phyloP scores from a whole-genome alignment of 768 basidiomycete species.

The Rhodotorula paludigena region DNA sequence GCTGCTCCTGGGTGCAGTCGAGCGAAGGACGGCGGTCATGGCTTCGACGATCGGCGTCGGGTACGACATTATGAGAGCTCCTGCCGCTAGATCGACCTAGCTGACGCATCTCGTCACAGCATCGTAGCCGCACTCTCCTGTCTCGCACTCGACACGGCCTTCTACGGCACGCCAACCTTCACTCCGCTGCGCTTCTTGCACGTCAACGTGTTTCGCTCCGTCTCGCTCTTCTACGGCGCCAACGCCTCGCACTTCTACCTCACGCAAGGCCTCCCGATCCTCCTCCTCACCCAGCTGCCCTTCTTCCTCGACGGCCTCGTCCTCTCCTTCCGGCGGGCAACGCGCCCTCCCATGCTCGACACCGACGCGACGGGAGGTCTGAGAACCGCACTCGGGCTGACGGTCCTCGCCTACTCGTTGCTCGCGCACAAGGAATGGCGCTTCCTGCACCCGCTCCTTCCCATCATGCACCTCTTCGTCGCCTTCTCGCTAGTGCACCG shows the following conservation, averaged over 20 bases:
- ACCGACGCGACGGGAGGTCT: background rate
- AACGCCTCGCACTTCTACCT: constrained; percentile 86
- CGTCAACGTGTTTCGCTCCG: constrained; percentile 68
- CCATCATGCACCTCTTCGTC: constrained; percentile 73
- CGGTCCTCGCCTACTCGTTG: constrained; percentile 53
- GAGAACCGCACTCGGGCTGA: background rate
- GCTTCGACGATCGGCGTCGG: background rate
- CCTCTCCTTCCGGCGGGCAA: too few species aligned
- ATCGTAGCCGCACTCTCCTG: background rate
- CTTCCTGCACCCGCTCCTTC: constrained; percentile 86
- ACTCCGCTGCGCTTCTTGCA: constrained; percentile 76
- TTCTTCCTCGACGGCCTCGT: constrained; percentile 61
- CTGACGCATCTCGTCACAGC: background rate
- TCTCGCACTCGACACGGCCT: constrained; percentile 62
- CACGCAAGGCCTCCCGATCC: constrained; percentile 74
- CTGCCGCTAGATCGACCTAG: too few species aligned
- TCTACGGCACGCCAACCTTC: constrained; percentile 61
- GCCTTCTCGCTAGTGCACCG: constrained; percentile 57
- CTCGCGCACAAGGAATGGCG: constrained; percentile 96
- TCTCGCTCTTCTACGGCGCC: constrained; percentile 88
- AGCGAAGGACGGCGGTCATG: background rate
- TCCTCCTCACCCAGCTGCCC: constrained; percentile 68
- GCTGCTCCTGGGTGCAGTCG: background rate
- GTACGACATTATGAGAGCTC: constrained; percentile 11
- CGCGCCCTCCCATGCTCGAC: too few species aligned